Conservation (phyloP, 148 eudicot species). For the Simmondsia chinensis region DNA sequence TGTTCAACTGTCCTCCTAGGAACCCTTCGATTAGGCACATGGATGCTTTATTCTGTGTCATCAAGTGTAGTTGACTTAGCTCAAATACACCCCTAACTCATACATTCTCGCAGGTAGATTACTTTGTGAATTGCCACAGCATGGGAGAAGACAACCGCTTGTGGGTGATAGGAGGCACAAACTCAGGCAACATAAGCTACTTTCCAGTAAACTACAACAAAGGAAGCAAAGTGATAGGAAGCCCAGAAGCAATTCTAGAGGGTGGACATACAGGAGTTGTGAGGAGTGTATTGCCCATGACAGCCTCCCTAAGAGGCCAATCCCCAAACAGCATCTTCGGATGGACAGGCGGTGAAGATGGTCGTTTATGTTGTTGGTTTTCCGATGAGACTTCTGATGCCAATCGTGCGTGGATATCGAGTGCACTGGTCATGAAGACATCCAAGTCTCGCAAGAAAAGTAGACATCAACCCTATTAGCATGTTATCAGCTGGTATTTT, state of each 20-base stretch:
- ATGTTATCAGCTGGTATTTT: too few species aligned
- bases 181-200: constrained; percentile 71
- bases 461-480: constrained; percentile 72
- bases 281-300: constrained; percentile 59
- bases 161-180: constrained; percentile 89
- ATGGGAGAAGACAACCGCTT: constrained; percentile 48
- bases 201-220: constrained; percentile 49
- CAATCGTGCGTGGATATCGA: constrained; percentile 72
- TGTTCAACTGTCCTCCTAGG: too few species aligned
- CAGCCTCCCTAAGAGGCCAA: constrained; percentile 15
- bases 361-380: constrained; percentile 88
- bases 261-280: constrained; percentile 81
- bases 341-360: constrained; percentile 99
- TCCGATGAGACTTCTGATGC: constrained; percentile 46
- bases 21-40: too few species aligned
- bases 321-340: constrained; percentile 53
- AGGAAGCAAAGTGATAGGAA: constrained; percentile 28
- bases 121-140: constrained; percentile 84
- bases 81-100: neutral
- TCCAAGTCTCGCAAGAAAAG: constrained; percentile 38
- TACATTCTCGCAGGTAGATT: constrained; percentile 59
- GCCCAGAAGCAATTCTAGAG: constrained; percentile 78
- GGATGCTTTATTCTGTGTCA: too few species aligned
- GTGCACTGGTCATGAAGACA: constrained; percentile 39
- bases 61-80: too few species aligned